phyloP scores from a whole-genome alignment of 352 stramenopile genomes.

The Pythium volutum region DNA sequence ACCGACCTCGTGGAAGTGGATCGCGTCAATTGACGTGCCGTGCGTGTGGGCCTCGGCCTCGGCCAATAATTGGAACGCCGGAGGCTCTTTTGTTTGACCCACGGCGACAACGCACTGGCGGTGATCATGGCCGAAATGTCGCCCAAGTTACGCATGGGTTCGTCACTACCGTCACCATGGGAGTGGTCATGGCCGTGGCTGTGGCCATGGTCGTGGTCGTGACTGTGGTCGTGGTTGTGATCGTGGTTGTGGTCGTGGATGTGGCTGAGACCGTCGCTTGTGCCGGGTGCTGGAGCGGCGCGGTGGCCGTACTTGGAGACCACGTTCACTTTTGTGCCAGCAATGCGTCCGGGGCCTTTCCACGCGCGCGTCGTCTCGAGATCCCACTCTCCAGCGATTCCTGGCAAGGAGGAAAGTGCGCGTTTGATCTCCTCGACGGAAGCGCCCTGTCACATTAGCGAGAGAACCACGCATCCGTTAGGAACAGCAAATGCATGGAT shows the following conservation, averaged over 20 bases:
- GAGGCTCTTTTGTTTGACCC: slow-evolving; percentile 89
- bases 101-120: slow-evolving; percentile 75
- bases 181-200: slow-evolving; percentile 30
- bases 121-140: slow-evolving; percentile 23
- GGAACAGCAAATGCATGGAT: background rate
- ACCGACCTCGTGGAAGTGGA: slow-evolving; percentile 98
- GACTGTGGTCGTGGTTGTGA: slow-evolving; percentile 32
- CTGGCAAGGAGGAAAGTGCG: slow-evolving; percentile 53
- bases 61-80: slow-evolving; percentile 90
- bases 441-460: slow-evolving; percentile 46
- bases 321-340: slow-evolving; percentile 87
- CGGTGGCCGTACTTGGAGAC: slow-evolving; percentile 84
- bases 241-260: slow-evolving; percentile 27
- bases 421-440: slow-evolving; percentile 50
- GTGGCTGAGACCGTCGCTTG: slow-evolving; percentile 28
- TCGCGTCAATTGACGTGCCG: slow-evolving; percentile 87
- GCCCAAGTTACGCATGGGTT: too few species aligned
- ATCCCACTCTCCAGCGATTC: slow-evolving; percentile 85
- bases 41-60: slow-evolving; percentile 94
- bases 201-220: slow-evolving; percentile 42
- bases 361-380: slow-evolving; percentile 66
- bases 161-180: slow-evolving; percentile 41
- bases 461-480: slow-evolving; percentile 9
- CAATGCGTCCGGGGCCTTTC: slow-evolving; percentile 88
- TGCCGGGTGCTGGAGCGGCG: slow-evolving; percentile 35